Evolutionary conservation across 164 flowering plant species (phyloP), one percentile per base, ranked within the genome.

Genomic region (Vitis vinifera): DNA sequence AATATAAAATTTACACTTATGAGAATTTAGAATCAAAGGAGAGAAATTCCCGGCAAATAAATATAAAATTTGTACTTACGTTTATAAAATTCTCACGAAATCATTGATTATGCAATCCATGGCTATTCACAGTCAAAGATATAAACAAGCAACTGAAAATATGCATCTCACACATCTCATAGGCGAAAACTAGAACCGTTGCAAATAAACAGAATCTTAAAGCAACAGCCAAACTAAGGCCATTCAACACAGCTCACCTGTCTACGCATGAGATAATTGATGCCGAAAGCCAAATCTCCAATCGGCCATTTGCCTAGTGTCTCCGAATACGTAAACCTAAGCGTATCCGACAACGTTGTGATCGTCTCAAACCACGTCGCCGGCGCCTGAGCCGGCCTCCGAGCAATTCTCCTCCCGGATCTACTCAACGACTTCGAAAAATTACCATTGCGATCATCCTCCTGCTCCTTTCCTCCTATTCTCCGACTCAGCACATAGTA

Each of bases 281-380:
- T 92, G n/a, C 99, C 99, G 59, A 94, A 94, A 51, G 99, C 97
- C 78, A 94, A 77, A 64, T 94, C 99, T 1, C 91, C 97, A 56
- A 94, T 91, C 59, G 97, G 99, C 97, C 99, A 94, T 78, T 94
- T 92, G 14, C 97, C 98, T 12, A 94, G 69, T n/a, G 99, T 92
- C 73, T 94, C 99, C 52, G 97, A 82, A 69, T 92, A 94, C 17
- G 92, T 91, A 73, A 94, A 94, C 79, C 95, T 78, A 19, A 94
- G 77, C 48, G 97, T 92, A 81, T 94, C 99, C 56, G 97, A 80
- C 67, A 94, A 67, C 44, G 97, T 92, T 6, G 82, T 66, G 29
- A 94, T 83, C 60, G 91, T 71, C 76, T 94, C 97, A 8, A 87
- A 68, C 95, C 94, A 91, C 51, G 97, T 92, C 8, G 87, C 97